A percentile compares a stretch with the other conserved stretches of the same genome.
Evolutionary conservation across 129 eudicot species (phyloP).

Genomic region (Gnaphalium uliginosum): DNA sequence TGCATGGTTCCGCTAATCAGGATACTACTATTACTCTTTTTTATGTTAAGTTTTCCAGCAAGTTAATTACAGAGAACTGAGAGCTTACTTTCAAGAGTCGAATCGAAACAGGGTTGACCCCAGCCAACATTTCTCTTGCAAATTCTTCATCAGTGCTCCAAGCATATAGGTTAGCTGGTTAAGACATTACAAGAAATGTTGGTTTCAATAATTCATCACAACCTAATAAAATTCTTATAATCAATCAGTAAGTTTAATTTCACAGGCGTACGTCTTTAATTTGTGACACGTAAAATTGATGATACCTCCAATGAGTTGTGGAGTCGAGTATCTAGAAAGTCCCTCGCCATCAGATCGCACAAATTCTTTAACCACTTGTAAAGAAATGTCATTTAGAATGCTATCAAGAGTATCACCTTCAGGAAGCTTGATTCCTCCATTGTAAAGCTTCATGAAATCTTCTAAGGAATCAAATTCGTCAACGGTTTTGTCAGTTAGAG

Average conservation of each 20-base stretch:
- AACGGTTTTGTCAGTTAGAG: slow-evolving; percentile 36
- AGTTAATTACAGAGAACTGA: too few species aligned
- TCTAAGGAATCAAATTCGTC: slow-evolving; percentile 42
- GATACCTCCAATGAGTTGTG: slow-evolving; percentile 49
- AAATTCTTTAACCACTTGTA: slow-evolving; percentile 41
- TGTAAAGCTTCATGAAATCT: slow-evolving; percentile 43
- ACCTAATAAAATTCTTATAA: not conserved
- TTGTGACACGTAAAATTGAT: too few species aligned
- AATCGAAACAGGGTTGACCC: slow-evolving; percentile 55
- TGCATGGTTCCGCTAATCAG: too few species aligned
- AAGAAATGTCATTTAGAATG: slow-evolving; percentile 27
- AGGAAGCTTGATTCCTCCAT: slow-evolving; percentile 45
- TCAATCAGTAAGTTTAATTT: too few species aligned
- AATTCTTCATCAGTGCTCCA: slow-evolving; percentile 70
- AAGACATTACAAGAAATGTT: not conserved
- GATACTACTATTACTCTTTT: not conserved
- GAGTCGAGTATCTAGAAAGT: slow-evolving; percentile 32
- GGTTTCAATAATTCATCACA: not conserved
- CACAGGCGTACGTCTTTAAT: too few species aligned
- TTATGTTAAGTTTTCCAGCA: not conserved
- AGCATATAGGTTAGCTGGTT: slow-evolving; percentile 47
- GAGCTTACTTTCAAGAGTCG: slow-evolving; percentile 40
- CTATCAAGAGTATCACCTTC: slow-evolving; percentile 17
- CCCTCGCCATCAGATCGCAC: slow-evolving; percentile 46
- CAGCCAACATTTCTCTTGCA: slow-evolving; percentile 63